Evolutionary conservation across 225 moss, liverwort and hornwort genomes (phyloP), one percentile per base, ranked within the genome.

Genomic region (Polytrichum commune): DNA sequence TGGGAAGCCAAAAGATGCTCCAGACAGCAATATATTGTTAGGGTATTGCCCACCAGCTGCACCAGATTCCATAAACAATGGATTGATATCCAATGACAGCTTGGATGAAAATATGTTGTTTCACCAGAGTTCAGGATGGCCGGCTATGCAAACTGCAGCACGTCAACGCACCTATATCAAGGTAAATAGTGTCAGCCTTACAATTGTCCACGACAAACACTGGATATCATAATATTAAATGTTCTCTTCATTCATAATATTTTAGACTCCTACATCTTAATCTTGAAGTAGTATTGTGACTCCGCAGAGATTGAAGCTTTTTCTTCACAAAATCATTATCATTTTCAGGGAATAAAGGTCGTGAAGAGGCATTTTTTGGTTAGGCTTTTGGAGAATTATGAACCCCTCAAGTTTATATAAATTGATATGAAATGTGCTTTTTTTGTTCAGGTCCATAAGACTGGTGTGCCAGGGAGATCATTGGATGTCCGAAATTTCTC

Each of bases 381-480:
- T n/a, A 5, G 20, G 20, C 20, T 8, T n/a, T 58, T 22, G 29
- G 64, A 20, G 20, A 58, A 20, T 58, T 58, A 20, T 60, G 65
- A 65, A 38, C 13, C 38, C 38, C 10, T 38, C 13, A 38, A 3
- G 28, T 65, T 26, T 7, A 9, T 29, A 26, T 8, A 65, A 65
- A 19, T 6, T 29, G 65, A 65, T 22, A 35, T 2, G 65, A 27
- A 29, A 65, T n/a, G 20, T 19, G 23, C 28, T 68, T 22, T 20
- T 56, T 56, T n/a, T 77, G 60, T 69, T 53, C 84, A 97, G 96
- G 97, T 98, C 29, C 85, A 94, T 70, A 98, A 93, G 87, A 82
- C 91, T 75, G 94, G 94, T 73, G 83, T 80, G 54, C 92, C 93
- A 30, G 94, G 97, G 68, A 89, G 97, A 69, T 98, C 94, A 67